Conservation (phyloP, 192 early-diverging fungal species). For the Coemansia furcata region DNA sequence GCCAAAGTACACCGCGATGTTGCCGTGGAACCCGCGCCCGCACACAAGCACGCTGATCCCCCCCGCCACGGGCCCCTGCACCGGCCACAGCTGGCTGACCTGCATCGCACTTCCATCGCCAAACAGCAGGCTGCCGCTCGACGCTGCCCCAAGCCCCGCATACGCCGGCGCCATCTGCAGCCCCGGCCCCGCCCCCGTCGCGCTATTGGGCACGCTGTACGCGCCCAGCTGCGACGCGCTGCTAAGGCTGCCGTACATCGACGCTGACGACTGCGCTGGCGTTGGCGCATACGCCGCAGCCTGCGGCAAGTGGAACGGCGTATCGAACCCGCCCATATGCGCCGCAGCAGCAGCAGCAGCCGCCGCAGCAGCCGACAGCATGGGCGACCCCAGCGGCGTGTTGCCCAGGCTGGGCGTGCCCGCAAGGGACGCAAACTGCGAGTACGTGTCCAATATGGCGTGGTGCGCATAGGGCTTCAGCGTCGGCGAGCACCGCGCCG, state of each 20-base stretch:
- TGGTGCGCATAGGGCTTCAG: slow-evolving; percentile 33
- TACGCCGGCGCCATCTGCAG: background rate
- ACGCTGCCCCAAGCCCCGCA: slow-evolving; percentile 3
- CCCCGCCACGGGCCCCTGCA: slow-evolving; percentile 81
- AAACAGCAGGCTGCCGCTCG: slow-evolving; percentile 7
- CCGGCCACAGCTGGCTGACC: slow-evolving; percentile 76
- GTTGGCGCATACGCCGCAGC: background rate
- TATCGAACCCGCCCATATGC: slow-evolving; percentile 41
- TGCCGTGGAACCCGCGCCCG: slow-evolving; percentile 78
- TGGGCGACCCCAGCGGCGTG: slow-evolving; percentile 48
- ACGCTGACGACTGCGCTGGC: background rate
- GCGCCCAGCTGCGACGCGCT: background rate
- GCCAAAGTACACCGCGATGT: slow-evolving; percentile 63
- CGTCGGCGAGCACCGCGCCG: slow-evolving; percentile 50
- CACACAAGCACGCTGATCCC: slow-evolving; percentile 82
- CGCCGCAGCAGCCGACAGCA: slow-evolving; percentile 28
- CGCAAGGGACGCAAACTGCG: slow-evolving; percentile 51
- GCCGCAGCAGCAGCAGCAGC: slow-evolving; percentile 1
- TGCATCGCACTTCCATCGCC: slow-evolving; percentile 16
- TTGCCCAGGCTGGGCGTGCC: slow-evolving; percentile 47
- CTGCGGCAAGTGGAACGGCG: slow-evolving; percentile 48
- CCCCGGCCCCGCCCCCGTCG: slow-evolving; percentile 2
- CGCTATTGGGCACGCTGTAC: background rate
- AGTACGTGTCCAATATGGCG: slow-evolving; percentile 44
- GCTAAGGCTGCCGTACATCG: background rate